Base-by-base conservation (phyloP, 1,139 yeast genomes). In the Yamadazyma atmosphaerica region DNA sequence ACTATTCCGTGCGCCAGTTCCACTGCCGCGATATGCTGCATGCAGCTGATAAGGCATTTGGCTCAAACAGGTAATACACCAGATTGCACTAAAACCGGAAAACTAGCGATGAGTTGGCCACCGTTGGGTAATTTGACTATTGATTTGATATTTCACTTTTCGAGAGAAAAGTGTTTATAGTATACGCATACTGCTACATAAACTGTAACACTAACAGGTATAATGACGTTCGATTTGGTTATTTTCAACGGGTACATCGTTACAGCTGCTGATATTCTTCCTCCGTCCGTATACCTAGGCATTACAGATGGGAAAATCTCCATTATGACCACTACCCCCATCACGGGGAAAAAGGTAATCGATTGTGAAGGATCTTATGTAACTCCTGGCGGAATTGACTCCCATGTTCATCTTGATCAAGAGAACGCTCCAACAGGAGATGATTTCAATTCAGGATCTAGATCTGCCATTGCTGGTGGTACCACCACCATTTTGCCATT, bases 361-460 rank as follows among this genome's bases (percentile, higher is more conserved):
- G 74, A 72, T 52, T 75, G 76, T 8, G 63, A 69, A 45, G 74
- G 73, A 14, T 74, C 63, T 1, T 61, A 49, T 45, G 56, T 68
- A 22, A 72, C 74, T n/a, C 77, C 74, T 4, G 77, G 74, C 34
- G 76, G 77, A 8, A 61, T 72, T 29, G 78, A 72, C 46, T 61
- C 74, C 0, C 77, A 72, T 47, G 95, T 86, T 21, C 95, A 86
- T 54, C 65, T 86, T 49, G 86, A 86, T 58, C 95, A 86, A 61
- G 95, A 94, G 0, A 94, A 94, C 7, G 67, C 94, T 44, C 85
- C 92, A 0, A 88, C 83, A 37, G 86, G 95, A 90, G 95, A 86
- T 59, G 94, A 94, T 3, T 86, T 86, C 55, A 89, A 79, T 33
- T 79, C 88, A 0, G 95, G 95, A 1, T 85, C 95, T 1, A 79